Conservation (phyloP, 371 early-diverging fungal species). For the Modicella reniformis region DNA sequence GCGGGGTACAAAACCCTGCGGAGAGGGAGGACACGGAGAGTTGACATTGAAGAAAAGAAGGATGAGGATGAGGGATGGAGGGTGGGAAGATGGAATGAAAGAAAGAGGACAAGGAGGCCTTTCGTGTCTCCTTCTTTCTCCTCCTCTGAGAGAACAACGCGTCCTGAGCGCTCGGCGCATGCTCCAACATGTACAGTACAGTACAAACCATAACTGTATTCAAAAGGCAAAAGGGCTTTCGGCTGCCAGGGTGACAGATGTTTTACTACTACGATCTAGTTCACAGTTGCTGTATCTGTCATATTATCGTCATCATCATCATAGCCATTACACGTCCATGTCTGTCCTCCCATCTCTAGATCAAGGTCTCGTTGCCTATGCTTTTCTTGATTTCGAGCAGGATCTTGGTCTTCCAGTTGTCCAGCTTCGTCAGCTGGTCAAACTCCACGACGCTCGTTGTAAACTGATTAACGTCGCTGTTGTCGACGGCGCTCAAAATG, state of each 20-base stretch:
- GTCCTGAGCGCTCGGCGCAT: too few relatives aligned
- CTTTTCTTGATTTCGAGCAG: conserved; percentile 89
- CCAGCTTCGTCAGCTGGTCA: conserved; percentile 88
- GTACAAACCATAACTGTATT: too few relatives aligned
- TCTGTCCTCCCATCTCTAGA: conserved; percentile 27
- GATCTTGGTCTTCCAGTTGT: conserved; percentile 94
- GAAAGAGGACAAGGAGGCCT: neutral
- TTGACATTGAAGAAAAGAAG: neutral
- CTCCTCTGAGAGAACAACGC: neutral
- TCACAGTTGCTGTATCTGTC: too few relatives aligned
- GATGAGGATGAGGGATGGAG: neutral
- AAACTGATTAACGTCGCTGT: conserved; percentile 82
- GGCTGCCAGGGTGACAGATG: too few relatives aligned
- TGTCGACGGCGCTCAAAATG: conserved; percentile 80
- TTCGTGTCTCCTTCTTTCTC: neutral
- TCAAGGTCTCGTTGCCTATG: conserved; percentile 71
- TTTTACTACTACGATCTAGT: too few relatives aligned
- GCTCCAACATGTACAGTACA: too few relatives aligned
- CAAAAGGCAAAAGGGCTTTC: too few relatives aligned
- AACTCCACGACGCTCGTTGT: conserved; percentile 83
- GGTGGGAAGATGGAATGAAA: neutral
- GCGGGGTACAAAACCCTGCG: conserved; percentile 5
- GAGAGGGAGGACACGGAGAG: conserved; percentile 5
- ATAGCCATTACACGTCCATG: too few relatives aligned
- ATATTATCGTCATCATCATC: too few relatives aligned